Evolutionary conservation across 2,329 filamentous ascomycete genomes (phyloP), one percentile per base, ranked within the genome.

Genomic region (Clarireedia paspali): DNA sequence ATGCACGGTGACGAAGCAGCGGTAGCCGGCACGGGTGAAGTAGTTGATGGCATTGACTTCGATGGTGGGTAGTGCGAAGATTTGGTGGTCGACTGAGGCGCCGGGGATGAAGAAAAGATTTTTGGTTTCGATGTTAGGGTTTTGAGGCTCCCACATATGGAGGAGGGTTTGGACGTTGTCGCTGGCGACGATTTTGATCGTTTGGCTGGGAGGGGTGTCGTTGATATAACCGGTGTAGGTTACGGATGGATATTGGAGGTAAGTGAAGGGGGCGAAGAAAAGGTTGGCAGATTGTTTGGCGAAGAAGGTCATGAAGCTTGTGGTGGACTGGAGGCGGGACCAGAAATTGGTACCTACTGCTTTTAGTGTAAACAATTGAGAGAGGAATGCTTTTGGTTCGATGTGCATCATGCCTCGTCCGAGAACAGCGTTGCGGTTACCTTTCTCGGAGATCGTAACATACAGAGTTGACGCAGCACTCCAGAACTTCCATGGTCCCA

Each of bases 21-120:
- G 75, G 68, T 85, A 84, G 7, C 83, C 83, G 0, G 76, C 78
- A 1, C 76, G 71, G 2, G 75, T 79, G 66, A 86, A 80, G 69
- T 84, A 84, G 64, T 85, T 81, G 59, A 86, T 75, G 0, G 81
- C 75, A 65, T 86, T 85, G 60, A 76, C 77, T n/a, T 75, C 74
- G 54, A 86, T 83, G 2, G 82, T 85, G 2, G 82, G 82, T 27
- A 84, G 72, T 0, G 82, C 76, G 59, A 75, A 86, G 53, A 85
- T 83, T 59, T 82, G 77, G 61, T 86, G 79, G 65, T 85, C 80
- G 1, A 86, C 82, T 1, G 79, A 74, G 0, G 82, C 81, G 20
- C 83, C 83, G 0, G 82, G 81, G 46, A 86, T 74, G 73, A 86
- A 77, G 58, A 86, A 76, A 5, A 86, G 69, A 58, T 79, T 79